phyloP scores from a whole-genome alignment of 441 rosid species.

The Populus hybrid region DNA sequence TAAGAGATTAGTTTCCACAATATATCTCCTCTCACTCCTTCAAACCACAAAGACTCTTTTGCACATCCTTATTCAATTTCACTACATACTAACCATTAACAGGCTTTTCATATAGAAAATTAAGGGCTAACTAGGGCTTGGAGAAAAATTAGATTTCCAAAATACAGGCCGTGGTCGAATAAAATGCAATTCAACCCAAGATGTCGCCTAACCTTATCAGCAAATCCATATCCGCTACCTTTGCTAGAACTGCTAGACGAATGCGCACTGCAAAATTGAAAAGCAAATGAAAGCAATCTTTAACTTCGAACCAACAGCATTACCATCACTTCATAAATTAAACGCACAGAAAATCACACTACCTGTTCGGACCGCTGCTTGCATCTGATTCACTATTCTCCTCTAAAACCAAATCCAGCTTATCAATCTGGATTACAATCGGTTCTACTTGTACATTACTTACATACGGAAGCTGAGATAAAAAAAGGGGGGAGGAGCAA shows the following conservation, averaged over 20 bases:
- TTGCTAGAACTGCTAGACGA: slow-evolving; percentile 60
- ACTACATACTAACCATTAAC: background rate
- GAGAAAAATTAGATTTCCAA: background rate
- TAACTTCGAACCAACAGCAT: background rate
- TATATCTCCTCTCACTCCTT: background rate
- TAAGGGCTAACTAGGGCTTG: background rate
- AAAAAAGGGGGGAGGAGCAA: background rate
- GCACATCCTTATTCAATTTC: background rate
- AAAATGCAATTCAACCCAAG: background rate
- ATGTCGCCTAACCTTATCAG: slow-evolving; percentile 77
- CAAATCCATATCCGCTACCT: slow-evolving; percentile 91
- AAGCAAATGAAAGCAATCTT: slow-evolving; percentile 7
- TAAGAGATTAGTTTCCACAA: background rate
- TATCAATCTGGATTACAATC: slow-evolving; percentile 82
- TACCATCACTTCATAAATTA: slow-evolving; percentile 8
- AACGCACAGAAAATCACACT: slow-evolving; percentile 6
- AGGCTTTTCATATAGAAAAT: background rate
- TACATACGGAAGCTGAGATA: slow-evolving; percentile 84
- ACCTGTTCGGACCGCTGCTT: slow-evolving; percentile 62
- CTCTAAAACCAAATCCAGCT: slow-evolving; percentile 94
- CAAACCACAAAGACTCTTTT: background rate
- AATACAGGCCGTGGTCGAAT: background rate
- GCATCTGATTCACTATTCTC: slow-evolving; percentile 71
- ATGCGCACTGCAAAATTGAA: slow-evolving; percentile 43
- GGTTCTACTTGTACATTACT: slow-evolving; percentile 93